A percentile compares a stretch with the other conserved stretches of the same genome.
Evolutionary conservation across 768 basidiomycete genomes (phyloP).

Genomic region (Tylopilus plumbeoviolaceoides): DNA sequence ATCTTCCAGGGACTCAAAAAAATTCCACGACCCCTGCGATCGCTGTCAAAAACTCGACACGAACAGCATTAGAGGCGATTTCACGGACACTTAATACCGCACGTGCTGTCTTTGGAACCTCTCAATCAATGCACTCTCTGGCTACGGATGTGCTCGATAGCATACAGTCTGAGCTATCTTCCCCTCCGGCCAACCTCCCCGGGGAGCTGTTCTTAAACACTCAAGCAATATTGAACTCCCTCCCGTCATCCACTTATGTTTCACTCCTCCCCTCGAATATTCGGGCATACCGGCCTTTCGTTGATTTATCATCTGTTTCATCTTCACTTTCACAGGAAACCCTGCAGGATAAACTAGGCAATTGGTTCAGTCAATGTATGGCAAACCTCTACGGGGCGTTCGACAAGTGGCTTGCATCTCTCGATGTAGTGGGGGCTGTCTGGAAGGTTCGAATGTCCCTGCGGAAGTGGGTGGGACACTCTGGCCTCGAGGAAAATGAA

Average conservation of each 20-base stretch:
- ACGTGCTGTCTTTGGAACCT: conserved; percentile 52
- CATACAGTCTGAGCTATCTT: conserved; percentile 51
- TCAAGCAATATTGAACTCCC: conserved; percentile 55
- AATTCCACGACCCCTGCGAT: conserved; percentile 36
- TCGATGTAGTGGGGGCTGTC: conserved; percentile 60
- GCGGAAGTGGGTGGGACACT: conserved; percentile 42
- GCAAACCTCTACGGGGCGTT: conserved; percentile 42
- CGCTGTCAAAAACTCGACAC: conserved; percentile 52
- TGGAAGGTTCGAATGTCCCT: conserved; percentile 64
- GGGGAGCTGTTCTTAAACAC: conserved; percentile 61
- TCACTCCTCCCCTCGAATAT: conserved; percentile 69
- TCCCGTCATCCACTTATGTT: conserved; percentile 84
- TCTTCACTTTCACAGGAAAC: conserved; percentile 43
- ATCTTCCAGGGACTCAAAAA: conserved; percentile 21
- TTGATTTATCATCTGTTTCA: conserved; percentile 63
- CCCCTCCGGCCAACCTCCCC: conserved; percentile 34
- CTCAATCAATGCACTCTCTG: conserved; percentile 38
- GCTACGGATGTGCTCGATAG: conserved; percentile 53
- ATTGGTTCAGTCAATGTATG: conserved; percentile 62
- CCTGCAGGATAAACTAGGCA: conserved; percentile 45
- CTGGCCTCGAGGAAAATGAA: conserved; percentile 48
- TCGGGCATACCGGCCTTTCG: conserved; percentile 79
- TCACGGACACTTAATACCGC: conserved; percentile 55
- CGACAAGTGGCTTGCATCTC: conserved; percentile 52
- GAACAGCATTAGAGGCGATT: conserved; percentile 50